Percentiles rank a stretch among this genome's conserved stretches.
Evolutionary conservation across 257 asterid genomes (phyloP).

Genomic region (Penstemon newberryi): DNA sequence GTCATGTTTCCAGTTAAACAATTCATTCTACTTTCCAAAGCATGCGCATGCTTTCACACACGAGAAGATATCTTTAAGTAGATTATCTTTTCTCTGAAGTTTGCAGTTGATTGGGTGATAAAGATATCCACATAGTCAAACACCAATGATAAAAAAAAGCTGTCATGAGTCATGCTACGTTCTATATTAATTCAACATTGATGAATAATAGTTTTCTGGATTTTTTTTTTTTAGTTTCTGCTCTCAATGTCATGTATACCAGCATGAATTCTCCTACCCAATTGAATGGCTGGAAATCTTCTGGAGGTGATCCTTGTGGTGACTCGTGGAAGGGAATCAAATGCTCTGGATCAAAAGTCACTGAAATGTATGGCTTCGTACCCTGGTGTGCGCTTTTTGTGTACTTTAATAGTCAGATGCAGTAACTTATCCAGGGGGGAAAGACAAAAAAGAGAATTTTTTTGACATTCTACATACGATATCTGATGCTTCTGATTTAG

Average conservation of each 20-base stretch:
- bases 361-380: constrained; percentile 38
- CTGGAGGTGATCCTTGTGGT: constrained; percentile 57
- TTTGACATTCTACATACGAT: not conserved
- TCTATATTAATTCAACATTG: not conserved
- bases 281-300: constrained; percentile 39
- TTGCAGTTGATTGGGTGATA: not conserved
- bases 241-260: constrained; percentile 47
- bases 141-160: too few relatives aligned
- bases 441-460: not conserved
- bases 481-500: not conserved
- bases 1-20: not conserved
- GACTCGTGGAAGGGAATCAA: constrained; percentile 53
- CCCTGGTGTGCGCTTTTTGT: not conserved
- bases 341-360: constrained; percentile 47
- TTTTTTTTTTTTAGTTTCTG: constrained; percentile 37
- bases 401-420: not conserved
- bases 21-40: not conserved
- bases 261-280: constrained; percentile 44
- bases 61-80: too few relatives aligned
- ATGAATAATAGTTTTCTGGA: not conserved
- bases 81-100: not conserved
- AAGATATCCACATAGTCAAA: not conserved
- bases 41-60: not conserved
- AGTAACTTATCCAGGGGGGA: not conserved
- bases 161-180: not conserved